phyloP scores from a whole-genome alignment of 805 yeast species.

The Starmerella khaoyaiensis region DNA sequence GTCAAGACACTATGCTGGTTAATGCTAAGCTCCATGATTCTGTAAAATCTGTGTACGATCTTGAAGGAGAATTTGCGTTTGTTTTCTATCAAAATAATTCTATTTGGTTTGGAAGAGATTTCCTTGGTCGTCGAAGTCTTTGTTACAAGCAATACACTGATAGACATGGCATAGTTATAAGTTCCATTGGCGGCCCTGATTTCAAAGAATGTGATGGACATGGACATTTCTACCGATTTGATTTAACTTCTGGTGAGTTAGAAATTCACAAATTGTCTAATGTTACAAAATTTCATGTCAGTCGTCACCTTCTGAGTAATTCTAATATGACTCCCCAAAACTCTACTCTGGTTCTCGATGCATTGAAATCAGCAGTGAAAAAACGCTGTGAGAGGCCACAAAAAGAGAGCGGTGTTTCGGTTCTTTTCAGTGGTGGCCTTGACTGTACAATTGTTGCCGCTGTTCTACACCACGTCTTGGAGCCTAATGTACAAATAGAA shows the following conservation, averaged over 20 bases:
- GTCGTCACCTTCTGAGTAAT: too few species aligned
- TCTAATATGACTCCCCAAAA: too few species aligned
- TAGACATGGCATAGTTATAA: conserved; percentile 15
- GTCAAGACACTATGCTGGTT: conserved; percentile 24
- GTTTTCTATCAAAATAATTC: conserved; percentile 32
- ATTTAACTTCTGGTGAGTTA: too few species aligned
- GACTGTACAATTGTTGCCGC: conserved; percentile 77
- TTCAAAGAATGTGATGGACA: conserved; percentile 20
- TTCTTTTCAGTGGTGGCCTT: conserved; percentile 86
- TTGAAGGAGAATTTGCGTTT: conserved; percentile 78
- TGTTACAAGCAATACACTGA: conserved; percentile 32
- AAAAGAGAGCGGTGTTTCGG: conserved; percentile 32
- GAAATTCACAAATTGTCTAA: too few species aligned
- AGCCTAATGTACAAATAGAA: conserved; percentile 36
- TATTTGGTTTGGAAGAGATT: conserved; percentile 73
- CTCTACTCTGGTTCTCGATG: too few species aligned
- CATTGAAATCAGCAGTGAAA: conserved; percentile 15
- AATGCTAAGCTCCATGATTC: conserved; percentile 34
- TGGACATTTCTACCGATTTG: conserved; percentile 15
- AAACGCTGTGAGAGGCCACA: conserved; percentile 11
- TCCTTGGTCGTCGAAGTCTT: conserved; percentile 69
- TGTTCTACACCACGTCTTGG: conserved; percentile 25
- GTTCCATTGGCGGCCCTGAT: conserved; percentile 15
- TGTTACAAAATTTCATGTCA: too few species aligned
- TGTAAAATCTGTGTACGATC: conserved; percentile 9